Evolutionary conservation across 2,329 filamentous ascomycete species (phyloP), one percentile per base, ranked within the genome.

Genomic region (Colletotrichum nymphaeae): DNA sequence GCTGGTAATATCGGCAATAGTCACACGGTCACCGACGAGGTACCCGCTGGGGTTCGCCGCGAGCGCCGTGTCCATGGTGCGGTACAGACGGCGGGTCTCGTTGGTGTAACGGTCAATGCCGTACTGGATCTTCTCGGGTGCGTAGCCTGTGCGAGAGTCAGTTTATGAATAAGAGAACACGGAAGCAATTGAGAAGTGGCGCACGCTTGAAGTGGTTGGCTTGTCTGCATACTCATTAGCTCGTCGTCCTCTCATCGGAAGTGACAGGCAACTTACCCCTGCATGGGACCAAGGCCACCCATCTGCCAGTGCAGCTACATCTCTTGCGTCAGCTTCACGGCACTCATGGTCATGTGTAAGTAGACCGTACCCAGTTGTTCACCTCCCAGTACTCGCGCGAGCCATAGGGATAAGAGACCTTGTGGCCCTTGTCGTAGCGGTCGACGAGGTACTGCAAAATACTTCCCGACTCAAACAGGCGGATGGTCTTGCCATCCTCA

Each of bases 381-480:
- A 91, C 89, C 82, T 97, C 94, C 83, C 93, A 95, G 81, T 92
- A 90, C 83, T 98, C 95, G 59, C 91, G 87, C 7, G 90, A 90
- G 14, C 91, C 94, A 26, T 83, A 84, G 0, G 94, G 93, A 80
- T 94, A 98, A 57, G 92, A 95, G 73, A 98, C 89, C 85, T 95
- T 96, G 86, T 97, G 86, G 66, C 95, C 93, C 32, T 87, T 88
- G 82, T 97, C 95, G 81, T 97, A 97, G 73, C 91, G 89, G 65
- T 95, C 93, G 22, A 93, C 91, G 6, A 98, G 89, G 81, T 98
- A 97, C 82, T 95, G 91, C 84, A 97, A 86, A 80, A 97, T 97
- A 75, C 92, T 90, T 70, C 94, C 95, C 75, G 91, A 94, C 84
- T 98, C 95, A 79, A 97, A 98, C 22, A 98, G 81, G 70, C 89